Conservation (phyloP, 192 early-diverging fungal species). For the Dispira simplex region DNA sequence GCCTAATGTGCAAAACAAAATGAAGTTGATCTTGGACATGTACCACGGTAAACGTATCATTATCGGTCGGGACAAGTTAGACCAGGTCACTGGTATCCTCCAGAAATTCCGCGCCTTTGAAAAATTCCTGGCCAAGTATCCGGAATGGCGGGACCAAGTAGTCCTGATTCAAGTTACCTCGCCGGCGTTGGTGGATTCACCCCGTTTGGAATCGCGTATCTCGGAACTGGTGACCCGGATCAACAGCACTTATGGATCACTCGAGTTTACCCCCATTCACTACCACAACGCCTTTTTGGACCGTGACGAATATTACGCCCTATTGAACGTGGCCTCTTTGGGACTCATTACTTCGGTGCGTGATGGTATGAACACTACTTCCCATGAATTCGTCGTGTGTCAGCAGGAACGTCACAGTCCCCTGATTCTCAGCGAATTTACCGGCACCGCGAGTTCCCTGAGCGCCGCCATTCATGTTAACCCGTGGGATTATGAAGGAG, state of each 20-base stretch:
- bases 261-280: slow-evolving; percentile 91
- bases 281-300: slow-evolving; percentile 82
- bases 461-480: slow-evolving; percentile 79
- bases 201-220: slow-evolving; percentile 65
- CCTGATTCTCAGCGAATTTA: slow-evolving; percentile 91
- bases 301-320: slow-evolving; percentile 88
- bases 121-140: slow-evolving; percentile 74
- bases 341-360: slow-evolving; percentile 82
- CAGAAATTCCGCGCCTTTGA: slow-evolving; percentile 96
- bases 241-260: slow-evolving; percentile 87
- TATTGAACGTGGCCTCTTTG: slow-evolving; percentile 74
- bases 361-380: slow-evolving; percentile 96
- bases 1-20: slow-evolving; percentile 58
- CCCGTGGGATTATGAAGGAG: slow-evolving; percentile 88
- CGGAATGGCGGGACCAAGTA: slow-evolving; percentile 83
- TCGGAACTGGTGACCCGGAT: slow-evolving; percentile 85
- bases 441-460: slow-evolving; percentile 85
- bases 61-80: slow-evolving; percentile 91
- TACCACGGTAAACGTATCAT: slow-evolving; percentile 87
- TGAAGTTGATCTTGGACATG: slow-evolving; percentile 59
- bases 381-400: slow-evolving; percentile 87
- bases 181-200: slow-evolving; percentile 53
- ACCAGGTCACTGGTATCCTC: slow-evolving; percentile 83
- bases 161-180: slow-evolving; percentile 94
- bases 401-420: slow-evolving; percentile 70